Evolutionary conservation across 2,329 filamentous ascomycete species (phyloP).

Genomic region (Leptographium galeiforme): DNA sequence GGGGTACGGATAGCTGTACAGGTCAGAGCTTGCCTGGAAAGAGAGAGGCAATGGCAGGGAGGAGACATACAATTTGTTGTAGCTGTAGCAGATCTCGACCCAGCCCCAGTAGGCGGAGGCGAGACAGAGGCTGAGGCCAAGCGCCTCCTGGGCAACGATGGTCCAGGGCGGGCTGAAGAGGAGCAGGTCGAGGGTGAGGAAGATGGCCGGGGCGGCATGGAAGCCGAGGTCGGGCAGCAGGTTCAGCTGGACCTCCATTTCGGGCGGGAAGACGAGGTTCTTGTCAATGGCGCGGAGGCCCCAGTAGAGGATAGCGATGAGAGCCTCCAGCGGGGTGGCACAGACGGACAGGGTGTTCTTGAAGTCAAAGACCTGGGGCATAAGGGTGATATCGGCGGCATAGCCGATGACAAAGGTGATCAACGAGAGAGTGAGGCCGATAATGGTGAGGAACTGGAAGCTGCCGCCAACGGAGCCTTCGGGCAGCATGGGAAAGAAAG

Average conservation of each 20-base stretch:
- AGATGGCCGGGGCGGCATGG: constrained; percentile 51
- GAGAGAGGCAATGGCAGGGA: constrained; percentile 12
- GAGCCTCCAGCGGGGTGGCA: constrained; percentile 54
- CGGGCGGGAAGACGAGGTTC: constrained; percentile 36
- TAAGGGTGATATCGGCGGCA: constrained; percentile 50
- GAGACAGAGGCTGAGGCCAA: constrained; percentile 42
- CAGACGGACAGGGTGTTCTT: constrained; percentile 57
- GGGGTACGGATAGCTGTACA: constrained; percentile 67
- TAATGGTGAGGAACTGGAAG: constrained; percentile 61
- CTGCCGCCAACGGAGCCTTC: constrained; percentile 52
- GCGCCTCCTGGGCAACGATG: constrained; percentile 43
- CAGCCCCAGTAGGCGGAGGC: constrained; percentile 63
- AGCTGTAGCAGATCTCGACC: constrained; percentile 57
- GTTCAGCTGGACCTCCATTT: constrained; percentile 41
- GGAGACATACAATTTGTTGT: constrained; percentile 47
- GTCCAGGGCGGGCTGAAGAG: constrained; percentile 63
- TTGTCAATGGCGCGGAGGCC: constrained; percentile 45
- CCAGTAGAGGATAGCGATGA: constrained; percentile 65
- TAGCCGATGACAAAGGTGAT: constrained; percentile 48
- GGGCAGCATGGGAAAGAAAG: constrained; percentile 35
- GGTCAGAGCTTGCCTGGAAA: neutral
- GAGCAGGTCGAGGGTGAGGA: constrained; percentile 51
- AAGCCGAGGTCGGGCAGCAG: constrained; percentile 46
- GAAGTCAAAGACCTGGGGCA: constrained; percentile 40
- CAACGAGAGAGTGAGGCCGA: constrained; percentile 50